Base-by-base conservation (phyloP, 2,329 filamentous ascomycete species). In the Epichloe aotearoae region DNA sequence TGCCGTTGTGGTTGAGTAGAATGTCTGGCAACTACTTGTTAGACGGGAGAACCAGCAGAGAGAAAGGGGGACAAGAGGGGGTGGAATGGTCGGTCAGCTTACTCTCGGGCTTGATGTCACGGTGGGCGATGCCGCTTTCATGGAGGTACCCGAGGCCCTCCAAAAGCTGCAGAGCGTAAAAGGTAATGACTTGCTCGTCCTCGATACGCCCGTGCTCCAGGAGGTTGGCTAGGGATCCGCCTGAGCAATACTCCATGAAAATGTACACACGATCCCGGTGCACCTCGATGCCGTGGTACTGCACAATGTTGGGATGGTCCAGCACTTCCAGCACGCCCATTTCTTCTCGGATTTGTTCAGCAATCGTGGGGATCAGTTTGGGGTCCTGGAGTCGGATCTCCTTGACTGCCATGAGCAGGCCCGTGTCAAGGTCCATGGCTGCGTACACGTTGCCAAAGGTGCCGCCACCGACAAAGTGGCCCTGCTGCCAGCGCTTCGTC, bases 231-330 rank as follows among this genome's bases (percentile, higher is more conserved):
- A 98, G 75, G 15, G 91, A 97, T 19, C 93, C 93, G 48, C 93
- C 91, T 4, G 89, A 94, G 67, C 93, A 98, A 68, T 95, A 97
- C 67, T 98, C 93, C 93, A 98, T 98, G 66, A 98, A 98, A 58
- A 98, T 96, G 68, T 97, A 98, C n/a, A 98, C 93, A 64, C 95
- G 93, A 73, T 98, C 93, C 55, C 93, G 82, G 68, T 98, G 93
- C 3, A 96, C 93, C 67, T 98, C 93, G 61, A 98, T 97, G 52
- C 93, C 93, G 63, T 93, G 93, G 69, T 98, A 98, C 10, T 89
- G 91, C 20, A 98, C 94, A 54, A 98, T 88, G 64, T 98, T 98
- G 20, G 93, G 93, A 64, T 98, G 93, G 62, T 98, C 90, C 44
- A 98, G 77, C 1, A 96, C 86, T 67, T 97, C 91, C 46, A 98